A percentile compares a stretch with the other conserved stretches of the same genome.
These are phyloP conservation scores for Sporothrix brasiliensis DNA, from an alignment of 2,329 filamentous ascomycete species.

Conservation along the genomic window DNA sequence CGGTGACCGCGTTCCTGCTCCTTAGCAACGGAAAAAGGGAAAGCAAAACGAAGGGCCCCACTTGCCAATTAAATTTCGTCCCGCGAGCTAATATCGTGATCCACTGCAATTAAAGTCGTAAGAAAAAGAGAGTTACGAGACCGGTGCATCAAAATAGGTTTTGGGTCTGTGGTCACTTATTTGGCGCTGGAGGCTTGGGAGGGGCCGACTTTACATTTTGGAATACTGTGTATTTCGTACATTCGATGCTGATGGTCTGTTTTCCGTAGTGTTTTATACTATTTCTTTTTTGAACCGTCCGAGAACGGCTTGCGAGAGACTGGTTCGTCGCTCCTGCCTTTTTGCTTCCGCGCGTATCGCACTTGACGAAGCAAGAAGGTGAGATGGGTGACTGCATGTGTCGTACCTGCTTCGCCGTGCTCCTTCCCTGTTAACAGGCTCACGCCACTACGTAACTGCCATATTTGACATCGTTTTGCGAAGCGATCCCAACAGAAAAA, in stretches of 20 bases:
- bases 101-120: conserved; percentile 37
- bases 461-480: conserved; percentile 20
- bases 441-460: conserved; percentile 11
- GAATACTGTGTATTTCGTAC: too few species aligned
- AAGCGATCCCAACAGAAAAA: neutral
- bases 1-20: conserved; percentile 23
- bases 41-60: conserved; percentile 27
- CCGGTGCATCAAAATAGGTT: conserved; percentile 14
- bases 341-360: conserved; percentile 12
- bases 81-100: conserved; percentile 36
- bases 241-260: too few species aligned
- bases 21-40: conserved; percentile 29
- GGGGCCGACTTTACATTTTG: neutral
- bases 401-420: conserved; percentile 8
- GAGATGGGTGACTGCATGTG: neutral
- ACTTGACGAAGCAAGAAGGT: neutral
- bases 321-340: conserved; percentile 9
- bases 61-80: conserved; percentile 36
- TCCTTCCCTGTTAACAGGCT: conserved; percentile 5
- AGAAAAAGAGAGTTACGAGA: neutral
- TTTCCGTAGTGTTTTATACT: too few species aligned
- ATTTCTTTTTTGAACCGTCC: too few species aligned
- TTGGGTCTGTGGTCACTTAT: conserved; percentile 17
- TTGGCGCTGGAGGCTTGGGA: conserved; percentile 13
- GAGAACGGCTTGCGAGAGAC: neutral